Evolutionary conservation across 768 basidiomycete species (phyloP), one percentile per base, ranked within the genome.

Genomic region (Rickenella mellea): DNA sequence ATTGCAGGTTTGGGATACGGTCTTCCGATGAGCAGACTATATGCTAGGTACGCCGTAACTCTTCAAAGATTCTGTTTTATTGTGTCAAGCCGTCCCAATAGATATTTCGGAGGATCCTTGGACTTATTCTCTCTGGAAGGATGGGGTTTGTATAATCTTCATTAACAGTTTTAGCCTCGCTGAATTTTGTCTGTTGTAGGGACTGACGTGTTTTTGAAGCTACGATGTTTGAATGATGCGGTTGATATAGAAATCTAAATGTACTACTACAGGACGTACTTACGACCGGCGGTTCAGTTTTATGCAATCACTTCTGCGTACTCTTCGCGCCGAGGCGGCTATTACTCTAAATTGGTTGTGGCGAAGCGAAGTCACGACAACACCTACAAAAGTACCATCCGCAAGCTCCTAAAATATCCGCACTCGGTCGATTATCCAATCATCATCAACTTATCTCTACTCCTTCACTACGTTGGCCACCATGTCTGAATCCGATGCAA

Each of bases 1-100:
- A 84, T 93, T 44, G 89, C 90, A 6, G 90, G 90, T 0, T 61
- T 93, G 24, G 90, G 90, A 2, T 93, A 91, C 49, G 90, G 90
- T 1, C 62, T 87, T 41, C 84, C 83, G 9, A 85, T 87, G 84
- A 84, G 82, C 58, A 70, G 70, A 43, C 57, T 86, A 37, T 84
- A 85, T 51, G 78, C 82, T 12, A 76, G 66, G 72, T 78, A 46
- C 41, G 69, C 55, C 26, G 19, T 14, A 11, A 6, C 15, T 15
- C 2, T n/a, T 28, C 10, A 5, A 22, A 24, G 3, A 7, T 7
- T 10, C 42, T 27, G 7, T 20, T 27, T 24, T 36, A 7, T 24
- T 17, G 30, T 40, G 2, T 29, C 11, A 11, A 45, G 50, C 10
- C 42, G 50, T 25, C 47, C 52, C 14, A 46, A 44, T 41, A 80